Conservation (phyloP, 2,329 filamentous ascomycete species). For the Coniochaeta prunicola region DNA sequence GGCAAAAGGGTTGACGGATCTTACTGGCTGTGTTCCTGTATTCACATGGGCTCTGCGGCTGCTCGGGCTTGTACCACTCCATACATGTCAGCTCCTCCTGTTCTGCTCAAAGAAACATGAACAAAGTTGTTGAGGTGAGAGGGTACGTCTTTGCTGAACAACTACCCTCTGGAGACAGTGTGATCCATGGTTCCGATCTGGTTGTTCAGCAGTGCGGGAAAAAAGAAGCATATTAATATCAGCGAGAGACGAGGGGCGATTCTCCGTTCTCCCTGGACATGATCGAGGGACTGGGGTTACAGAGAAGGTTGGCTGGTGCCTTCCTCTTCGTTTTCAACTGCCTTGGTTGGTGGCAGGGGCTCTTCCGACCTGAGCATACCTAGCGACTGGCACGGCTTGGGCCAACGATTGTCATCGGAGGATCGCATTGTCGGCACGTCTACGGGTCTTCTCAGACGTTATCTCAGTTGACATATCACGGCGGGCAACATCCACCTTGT, state of each 20-base stretch:
- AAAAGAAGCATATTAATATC: neutral
- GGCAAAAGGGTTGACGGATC: too few species aligned
- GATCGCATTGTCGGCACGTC: too few species aligned
- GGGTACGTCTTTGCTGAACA: neutral
- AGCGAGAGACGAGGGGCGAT: neutral
- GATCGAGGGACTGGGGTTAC: neutral
- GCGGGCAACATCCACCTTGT: neutral
- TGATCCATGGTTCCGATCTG: neutral
- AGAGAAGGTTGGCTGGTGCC: neutral
- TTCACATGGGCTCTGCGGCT: too few species aligned
- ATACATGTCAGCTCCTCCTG: neutral
- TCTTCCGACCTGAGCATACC: neutral
- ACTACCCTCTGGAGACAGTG: neutral
- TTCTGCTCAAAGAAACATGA: neutral
- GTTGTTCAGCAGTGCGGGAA: neutral
- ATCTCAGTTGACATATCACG: neutral
- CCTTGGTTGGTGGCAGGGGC: neutral
- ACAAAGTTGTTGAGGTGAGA: neutral
- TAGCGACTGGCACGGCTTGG: neutral
- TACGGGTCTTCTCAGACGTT: neutral
- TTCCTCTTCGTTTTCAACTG: neutral
- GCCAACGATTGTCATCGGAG: neutral
- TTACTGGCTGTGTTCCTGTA: too few species aligned
- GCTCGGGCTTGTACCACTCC: neutral
- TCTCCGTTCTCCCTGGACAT: neutral